Evolutionary conservation across 371 early-diverging fungal genomes (phyloP), one percentile per base, ranked within the genome.

Genomic region (Mortierella polycephala): DNA sequence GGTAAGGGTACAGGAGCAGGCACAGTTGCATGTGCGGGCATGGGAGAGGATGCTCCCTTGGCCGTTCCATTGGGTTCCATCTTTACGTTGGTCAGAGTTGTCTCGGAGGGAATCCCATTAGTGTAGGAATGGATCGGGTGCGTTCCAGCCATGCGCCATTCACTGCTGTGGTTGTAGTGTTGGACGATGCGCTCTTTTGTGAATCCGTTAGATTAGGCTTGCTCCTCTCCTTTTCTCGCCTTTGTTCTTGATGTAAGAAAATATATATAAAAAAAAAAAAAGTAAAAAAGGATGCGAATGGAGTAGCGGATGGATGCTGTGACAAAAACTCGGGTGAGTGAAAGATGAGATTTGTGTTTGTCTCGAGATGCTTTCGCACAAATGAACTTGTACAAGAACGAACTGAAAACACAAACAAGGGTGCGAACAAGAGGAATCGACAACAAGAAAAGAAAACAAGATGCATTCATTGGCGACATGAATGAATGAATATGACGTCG

Each of bases 91-190:
- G 56, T 55, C 55, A 67, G 49, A 58, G 41, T 58, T 20, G 46
- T 42, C 21, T 64, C 50, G 44, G 53, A 23, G 21, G 55, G 55
- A 52, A 60, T 70, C 59, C 76, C 76, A 60, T 75, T 75, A 47
- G 71, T 45, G 50, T 63, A 64, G 57, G 71, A 55, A 41, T 66
- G 76, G 50, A 67, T 52, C 21, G 64, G 54, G 53, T 74, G 69
- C 65, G 52, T 74, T 54, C 75, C 75, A 64, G 69, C 75, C 69
- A 69, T 74, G 69, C 75, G 69, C 71, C 75, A 75, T 67, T 55
- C 63, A 75, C 64, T 61, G 30, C 23, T 39, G 59, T 41, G 13
- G 41, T 47, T 45, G 47, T 39, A 60, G 30, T 39, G 60, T 13
- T 16, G 52, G 13, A 44, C 51, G 21, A 23, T 52, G 16, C 21